Conservation (phyloP, 2,329 filamentous ascomycete genomes). For the Aspergillus thermomutatus region DNA sequence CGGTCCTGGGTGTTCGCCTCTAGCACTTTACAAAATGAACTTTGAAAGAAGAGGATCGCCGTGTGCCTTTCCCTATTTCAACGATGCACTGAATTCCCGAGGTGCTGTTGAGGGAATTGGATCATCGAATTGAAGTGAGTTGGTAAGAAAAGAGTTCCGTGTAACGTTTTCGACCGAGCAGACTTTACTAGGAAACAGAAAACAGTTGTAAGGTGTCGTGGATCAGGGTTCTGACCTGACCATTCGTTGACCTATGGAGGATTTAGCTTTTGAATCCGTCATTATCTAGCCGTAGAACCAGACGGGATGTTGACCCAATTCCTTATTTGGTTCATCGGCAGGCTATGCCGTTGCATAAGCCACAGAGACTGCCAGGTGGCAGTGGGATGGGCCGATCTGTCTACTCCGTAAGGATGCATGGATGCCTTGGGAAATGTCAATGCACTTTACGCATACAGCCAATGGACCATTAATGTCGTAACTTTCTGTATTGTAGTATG, state of each 20-base stretch:
- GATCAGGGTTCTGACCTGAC: not conserved
- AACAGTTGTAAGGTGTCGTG: not conserved
- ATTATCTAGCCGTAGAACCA: not conserved
- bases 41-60: not conserved
- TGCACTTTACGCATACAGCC: not conserved
- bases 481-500: not conserved
- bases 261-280: not conserved
- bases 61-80: not conserved
- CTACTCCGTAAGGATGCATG: conserved; percentile 7
- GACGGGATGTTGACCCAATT: not conserved
- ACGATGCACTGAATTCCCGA: not conserved
- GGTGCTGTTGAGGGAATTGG: not conserved
- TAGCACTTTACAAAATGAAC: not conserved
- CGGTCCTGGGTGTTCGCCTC: not conserved
- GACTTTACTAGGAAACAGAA: not conserved
- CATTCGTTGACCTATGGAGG: not conserved
- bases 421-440: not conserved
- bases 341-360: not conserved
- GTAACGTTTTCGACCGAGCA: not conserved
- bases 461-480: not conserved
- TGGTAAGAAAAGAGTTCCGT: not conserved
- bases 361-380: not conserved
- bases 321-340: not conserved
- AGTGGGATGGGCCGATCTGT: not conserved
- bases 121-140: not conserved